Conservation (phyloP, 108 stramenopile genomes). For the Pseudonitzschia delicatissima region DNA sequence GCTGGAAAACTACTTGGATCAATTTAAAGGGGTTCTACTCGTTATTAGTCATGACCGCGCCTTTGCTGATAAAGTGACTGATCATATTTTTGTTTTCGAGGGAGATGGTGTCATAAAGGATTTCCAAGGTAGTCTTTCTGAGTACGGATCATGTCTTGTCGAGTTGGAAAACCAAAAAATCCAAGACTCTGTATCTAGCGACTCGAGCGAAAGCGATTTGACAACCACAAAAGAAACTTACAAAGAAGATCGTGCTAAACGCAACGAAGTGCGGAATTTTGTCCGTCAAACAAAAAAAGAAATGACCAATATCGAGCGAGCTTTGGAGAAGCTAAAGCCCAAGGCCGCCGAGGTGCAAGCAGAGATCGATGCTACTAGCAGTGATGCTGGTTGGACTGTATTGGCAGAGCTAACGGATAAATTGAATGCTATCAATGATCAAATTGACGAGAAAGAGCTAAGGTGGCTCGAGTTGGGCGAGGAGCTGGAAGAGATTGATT, state of each 20-base stretch:
- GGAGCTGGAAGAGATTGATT: constrained; percentile 34
- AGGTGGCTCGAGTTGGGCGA: constrained; percentile 81
- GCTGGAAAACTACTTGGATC: constrained; percentile 77
- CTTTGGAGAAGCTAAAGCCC: constrained; percentile 59
- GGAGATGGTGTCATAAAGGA: constrained; percentile 80
- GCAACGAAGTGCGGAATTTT: constrained; percentile 57
- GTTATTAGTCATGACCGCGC: constrained; percentile 90
- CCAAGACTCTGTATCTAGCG: constrained; percentile 10
- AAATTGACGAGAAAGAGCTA: constrained; percentile 79
- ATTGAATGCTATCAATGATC: constrained; percentile 49
- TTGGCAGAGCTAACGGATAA: constrained; percentile 72
- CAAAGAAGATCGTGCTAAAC: constrained; percentile 64
- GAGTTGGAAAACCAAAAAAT: constrained; percentile 57
- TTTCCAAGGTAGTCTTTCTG: constrained; percentile 71
- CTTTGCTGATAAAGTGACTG: constrained; percentile 91
- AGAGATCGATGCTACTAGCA: constrained; percentile 47
- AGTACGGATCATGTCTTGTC: constrained; percentile 75
- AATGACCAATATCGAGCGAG: constrained; percentile 54
- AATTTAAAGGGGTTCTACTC: constrained; percentile 88
- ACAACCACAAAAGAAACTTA: constrained; percentile 42
- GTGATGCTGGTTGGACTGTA: constrained; percentile 76
- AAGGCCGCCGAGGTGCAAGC: constrained; percentile 44
- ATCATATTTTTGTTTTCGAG: constrained; percentile 90
- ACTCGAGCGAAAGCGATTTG: constrained; percentile 4
- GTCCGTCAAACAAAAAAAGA: constrained; percentile 70